Evolutionary conservation across 163 green algal genomes (phyloP), one percentile per base, ranked within the genome.

Genomic region (Trebouxiophyceae sp.): DNA sequence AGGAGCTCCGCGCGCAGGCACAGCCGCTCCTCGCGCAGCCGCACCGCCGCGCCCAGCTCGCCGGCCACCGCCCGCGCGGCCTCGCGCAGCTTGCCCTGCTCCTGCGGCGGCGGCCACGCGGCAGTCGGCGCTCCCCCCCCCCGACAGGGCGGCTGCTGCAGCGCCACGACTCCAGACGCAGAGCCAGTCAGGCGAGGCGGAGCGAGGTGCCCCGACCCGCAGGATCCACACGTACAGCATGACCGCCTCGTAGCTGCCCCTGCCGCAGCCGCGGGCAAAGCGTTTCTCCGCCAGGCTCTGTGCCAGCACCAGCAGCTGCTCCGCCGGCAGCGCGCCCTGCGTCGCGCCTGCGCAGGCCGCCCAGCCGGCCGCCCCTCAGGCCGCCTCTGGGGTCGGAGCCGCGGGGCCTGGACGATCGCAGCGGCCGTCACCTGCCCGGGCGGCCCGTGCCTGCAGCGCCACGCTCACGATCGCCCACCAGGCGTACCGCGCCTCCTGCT

Each of bases 401-500:
- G 58, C 27, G 24, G 27, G 27, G 33, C 8, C 55, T 19, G 8
- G 1, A 27, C 2, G 6, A 50, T 46, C 29, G 1, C 57, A 54
- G 0, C 29, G 5, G 6, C 4, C 0, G 16, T 39, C 44, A 65
- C 46, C 54, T 50, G 45, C 29, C 26, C 64, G 44, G 29, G 71
- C 67, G 5, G 67, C 76, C 6, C 79, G 66, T 3, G 75, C 81
- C 66, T 92, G 85, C 61, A 92, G 69, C 12, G 78, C 55, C 5
- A 88, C 39, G 34, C 61, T 78, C 20, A 72, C 57, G n/a, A 91
- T 71, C 8, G 80, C 69, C 85, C 85, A 93, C 83, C 86, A 93
- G 28, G 77, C 45, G 70, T 85, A 90, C 7, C 54, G 64, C 4
- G 69, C 45, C 23, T 54, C 24, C 1, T 26, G 55, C 3, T n/a